These are phyloP conservation scores for Litchi chinensis DNA, from an alignment of 345 rosid species.

Conservation along the genomic window DNA sequence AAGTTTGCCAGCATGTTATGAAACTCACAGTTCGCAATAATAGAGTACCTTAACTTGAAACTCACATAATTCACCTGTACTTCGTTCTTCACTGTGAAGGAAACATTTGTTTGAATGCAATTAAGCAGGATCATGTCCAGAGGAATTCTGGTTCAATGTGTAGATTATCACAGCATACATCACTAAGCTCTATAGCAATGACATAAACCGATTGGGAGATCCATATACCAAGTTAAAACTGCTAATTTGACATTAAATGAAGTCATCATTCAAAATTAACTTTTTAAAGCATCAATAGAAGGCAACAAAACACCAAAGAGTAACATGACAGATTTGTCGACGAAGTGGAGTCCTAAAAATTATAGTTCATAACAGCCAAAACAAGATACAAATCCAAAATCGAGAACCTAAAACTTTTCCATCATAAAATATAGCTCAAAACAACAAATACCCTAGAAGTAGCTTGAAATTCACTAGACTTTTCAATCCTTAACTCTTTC, in stretches of 20 bases:
- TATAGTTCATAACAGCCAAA: conserved; percentile 18
- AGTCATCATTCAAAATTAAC: conserved; percentile 12
- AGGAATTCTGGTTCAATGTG: too few species aligned
- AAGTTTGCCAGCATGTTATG: too few species aligned
- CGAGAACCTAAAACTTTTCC: conserved; percentile 29
- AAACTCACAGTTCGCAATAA: too few species aligned
- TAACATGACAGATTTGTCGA: conserved; percentile 31
- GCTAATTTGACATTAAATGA: conserved; percentile 8
- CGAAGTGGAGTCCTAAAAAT: conserved; percentile 15
- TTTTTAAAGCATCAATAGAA: conserved; percentile 16
- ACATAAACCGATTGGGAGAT: too few species aligned
- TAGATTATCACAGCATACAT: background rate
- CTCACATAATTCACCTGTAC: background rate
- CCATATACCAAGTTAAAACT: background rate
- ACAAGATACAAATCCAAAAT: conserved; percentile 18
- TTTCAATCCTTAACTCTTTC: conserved; percentile 38
- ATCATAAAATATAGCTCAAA: conserved; percentile 1
- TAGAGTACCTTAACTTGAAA: too few species aligned
- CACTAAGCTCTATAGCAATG: background rate
- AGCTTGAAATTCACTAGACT: background rate
- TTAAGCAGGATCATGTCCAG: too few species aligned
- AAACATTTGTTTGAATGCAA: too few species aligned
- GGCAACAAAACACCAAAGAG: conserved; percentile 30
- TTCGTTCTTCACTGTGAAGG: background rate
- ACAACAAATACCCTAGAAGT: conserved; percentile 17